Evolutionary conservation across 2,329 filamentous ascomycete genomes (phyloP).

Genomic region (Delphinella strobiligena): DNA sequence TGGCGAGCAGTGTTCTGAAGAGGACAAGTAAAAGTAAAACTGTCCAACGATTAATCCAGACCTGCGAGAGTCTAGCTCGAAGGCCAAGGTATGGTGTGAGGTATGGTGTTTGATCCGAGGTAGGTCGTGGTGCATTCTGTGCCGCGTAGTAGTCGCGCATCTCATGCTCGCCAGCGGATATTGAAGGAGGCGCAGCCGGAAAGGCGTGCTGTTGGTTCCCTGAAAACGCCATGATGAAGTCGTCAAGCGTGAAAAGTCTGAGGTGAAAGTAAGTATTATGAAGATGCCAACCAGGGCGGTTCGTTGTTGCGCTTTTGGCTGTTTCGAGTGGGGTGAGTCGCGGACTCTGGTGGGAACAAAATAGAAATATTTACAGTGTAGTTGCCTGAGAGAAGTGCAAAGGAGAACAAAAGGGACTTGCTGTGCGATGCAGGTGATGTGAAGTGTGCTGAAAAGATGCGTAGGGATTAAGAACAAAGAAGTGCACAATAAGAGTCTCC

Average conservation of each 20-base stretch:
- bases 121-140: slow-evolving; percentile 43
- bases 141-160: slow-evolving; percentile 48
- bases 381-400: background rate
- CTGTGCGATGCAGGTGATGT: no score
- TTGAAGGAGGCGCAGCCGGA: slow-evolving; percentile 44
- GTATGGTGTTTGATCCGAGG: slow-evolving; percentile 52
- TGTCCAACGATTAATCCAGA: slow-evolving; percentile 98
- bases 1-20: slow-evolving; percentile 64
- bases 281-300: background rate
- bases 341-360: no score
- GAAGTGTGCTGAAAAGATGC: slow-evolving; percentile 10
- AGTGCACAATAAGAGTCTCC: slow-evolving; percentile 18
- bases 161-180: slow-evolving; percentile 50
- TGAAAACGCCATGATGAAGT: slow-evolving; percentile 33
- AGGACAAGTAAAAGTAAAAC: slow-evolving; percentile 78
- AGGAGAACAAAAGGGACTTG: no score
- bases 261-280: slow-evolving; percentile 6
- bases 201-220: slow-evolving; percentile 42
- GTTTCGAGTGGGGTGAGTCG: slow-evolving; percentile 1
- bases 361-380: no score
- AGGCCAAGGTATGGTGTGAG: slow-evolving; percentile 88
- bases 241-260: slow-evolving; percentile 9
- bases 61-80: slow-evolving; percentile 77
- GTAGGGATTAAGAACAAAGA: no score
- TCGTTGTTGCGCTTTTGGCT: background rate